Percentiles rank a stretch among this genome's conserved stretches.
phyloP scores from a whole-genome alignment of 257 asterid genomes.

The Misopates orontium region DNA sequence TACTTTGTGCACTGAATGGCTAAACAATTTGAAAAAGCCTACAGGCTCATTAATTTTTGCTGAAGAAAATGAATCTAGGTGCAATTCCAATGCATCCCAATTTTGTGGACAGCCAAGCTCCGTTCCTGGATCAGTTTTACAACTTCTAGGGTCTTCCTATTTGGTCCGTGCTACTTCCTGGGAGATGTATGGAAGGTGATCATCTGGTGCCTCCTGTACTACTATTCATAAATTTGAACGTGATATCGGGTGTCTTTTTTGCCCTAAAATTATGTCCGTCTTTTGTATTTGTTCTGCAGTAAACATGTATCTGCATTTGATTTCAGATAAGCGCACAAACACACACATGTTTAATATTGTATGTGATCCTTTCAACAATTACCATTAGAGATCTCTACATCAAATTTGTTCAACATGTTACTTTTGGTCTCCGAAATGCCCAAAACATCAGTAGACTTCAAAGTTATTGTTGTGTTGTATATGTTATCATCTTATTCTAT shows the following conservation, averaged over 20 bases:
- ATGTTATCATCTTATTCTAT: background rate
- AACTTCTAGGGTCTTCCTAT: conserved; percentile 80
- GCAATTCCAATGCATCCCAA: conserved; percentile 40
- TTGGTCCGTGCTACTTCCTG: conserved; percentile 90
- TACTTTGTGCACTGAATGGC: conserved; percentile 74
- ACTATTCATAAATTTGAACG: too few species aligned
- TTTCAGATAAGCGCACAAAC: too few species aligned
- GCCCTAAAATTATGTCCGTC: too few species aligned
- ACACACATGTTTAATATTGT: too few species aligned
- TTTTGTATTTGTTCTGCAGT: too few species aligned
- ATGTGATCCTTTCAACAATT: too few species aligned
- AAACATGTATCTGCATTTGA: too few species aligned
- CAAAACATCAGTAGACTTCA: background rate
- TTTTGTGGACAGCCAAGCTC: conserved; percentile 80
- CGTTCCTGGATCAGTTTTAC: conserved; percentile 81
- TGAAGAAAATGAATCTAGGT: conserved; percentile 55
- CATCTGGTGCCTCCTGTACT: background rate
- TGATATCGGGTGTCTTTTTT: too few species aligned
- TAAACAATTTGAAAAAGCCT: conserved; percentile 66
- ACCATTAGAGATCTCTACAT: too few species aligned
- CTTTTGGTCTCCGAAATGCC: background rate
- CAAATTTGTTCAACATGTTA: too few species aligned
- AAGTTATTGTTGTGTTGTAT: background rate
- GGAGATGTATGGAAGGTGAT: conserved; percentile 97
- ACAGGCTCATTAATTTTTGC: conserved; percentile 59